Percentiles rank a stretch among this genome's conserved stretches.
phyloP scores from a whole-genome alignment of 257 asterid genomes.

The Rehmannia glutinosa region DNA sequence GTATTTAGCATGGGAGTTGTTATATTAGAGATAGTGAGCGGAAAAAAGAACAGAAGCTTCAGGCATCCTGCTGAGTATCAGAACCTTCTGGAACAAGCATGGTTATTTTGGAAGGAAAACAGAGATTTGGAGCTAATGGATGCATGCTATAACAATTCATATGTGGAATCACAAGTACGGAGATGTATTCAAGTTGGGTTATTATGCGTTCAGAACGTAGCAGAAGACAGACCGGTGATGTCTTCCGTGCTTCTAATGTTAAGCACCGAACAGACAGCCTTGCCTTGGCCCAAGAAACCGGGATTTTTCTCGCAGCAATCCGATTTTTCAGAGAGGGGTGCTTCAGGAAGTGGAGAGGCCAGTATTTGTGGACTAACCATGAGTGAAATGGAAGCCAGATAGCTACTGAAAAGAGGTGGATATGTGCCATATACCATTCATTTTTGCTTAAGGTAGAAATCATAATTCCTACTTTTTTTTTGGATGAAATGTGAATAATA shows the following conservation, averaged over 20 bases:
- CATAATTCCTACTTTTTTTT: too few species aligned
- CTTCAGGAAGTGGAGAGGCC: background rate
- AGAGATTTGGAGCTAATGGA: slow-evolving; percentile 13
- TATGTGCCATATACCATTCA: too few species aligned
- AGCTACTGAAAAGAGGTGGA: background rate
- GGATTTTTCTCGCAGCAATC: background rate
- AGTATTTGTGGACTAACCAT: background rate
- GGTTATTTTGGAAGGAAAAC: background rate
- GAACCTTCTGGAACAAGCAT: slow-evolving; percentile 20
- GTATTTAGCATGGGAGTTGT: slow-evolving; percentile 22
- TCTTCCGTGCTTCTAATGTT: slow-evolving; percentile 19
- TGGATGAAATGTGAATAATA: too few species aligned
- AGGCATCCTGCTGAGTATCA: background rate
- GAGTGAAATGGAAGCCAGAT: background rate
- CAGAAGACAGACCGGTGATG: slow-evolving; percentile 14
- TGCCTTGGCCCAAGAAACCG: slow-evolving; percentile 13
- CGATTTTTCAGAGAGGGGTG: background rate
- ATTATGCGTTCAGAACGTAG: slow-evolving; percentile 8
- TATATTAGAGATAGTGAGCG: slow-evolving; percentile 20
- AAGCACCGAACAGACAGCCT: background rate
- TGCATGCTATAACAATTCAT: background rate
- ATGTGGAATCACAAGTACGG: slow-evolving; percentile 5
- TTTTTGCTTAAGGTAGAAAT: too few species aligned
- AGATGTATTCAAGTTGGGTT: slow-evolving; percentile 18
- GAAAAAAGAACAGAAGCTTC: slow-evolving; percentile 11